Percentiles rank a stretch among this genome's conserved stretches.
Evolutionary conservation across 2,329 filamentous ascomycete species (phyloP).

Genomic region (Pseudogymnoascus sp.): DNA sequence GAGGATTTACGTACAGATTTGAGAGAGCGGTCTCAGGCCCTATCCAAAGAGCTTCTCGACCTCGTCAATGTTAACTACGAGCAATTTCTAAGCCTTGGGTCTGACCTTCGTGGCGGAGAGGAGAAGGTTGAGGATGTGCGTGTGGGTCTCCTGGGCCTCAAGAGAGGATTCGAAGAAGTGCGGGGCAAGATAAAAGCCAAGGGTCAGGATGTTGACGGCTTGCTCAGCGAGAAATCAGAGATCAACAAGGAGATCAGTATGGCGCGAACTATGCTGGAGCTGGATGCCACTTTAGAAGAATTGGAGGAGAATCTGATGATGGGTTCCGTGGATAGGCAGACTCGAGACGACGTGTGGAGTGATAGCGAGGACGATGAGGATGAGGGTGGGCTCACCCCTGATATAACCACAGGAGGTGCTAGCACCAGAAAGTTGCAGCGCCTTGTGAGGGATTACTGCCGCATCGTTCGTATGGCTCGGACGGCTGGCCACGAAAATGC

Average conservation of each 20-base stretch:
- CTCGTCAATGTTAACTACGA: slow-evolving; percentile 94
- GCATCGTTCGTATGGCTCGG: slow-evolving; percentile 42
- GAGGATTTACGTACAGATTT: slow-evolving; percentile 86
- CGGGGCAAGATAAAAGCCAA: slow-evolving; percentile 55
- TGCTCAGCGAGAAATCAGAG: slow-evolving; percentile 58
- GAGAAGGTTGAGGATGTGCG: slow-evolving; percentile 85
- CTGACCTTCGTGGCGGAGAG: slow-evolving; percentile 74
- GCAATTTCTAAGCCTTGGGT: slow-evolving; percentile 77
- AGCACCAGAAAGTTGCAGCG: slow-evolving; percentile 36
- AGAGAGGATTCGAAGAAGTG: slow-evolving; percentile 70
- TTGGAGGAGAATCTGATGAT: slow-evolving; percentile 57
- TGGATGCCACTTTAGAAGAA: slow-evolving; percentile 52
- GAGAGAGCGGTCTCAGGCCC: slow-evolving; percentile 65
- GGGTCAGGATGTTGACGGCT: slow-evolving; percentile 49
- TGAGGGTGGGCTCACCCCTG: slow-evolving; percentile 23
- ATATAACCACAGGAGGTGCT: slow-evolving; percentile 26
- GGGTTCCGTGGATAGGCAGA: slow-evolving; percentile 27
- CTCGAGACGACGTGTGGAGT: slow-evolving; percentile 24
- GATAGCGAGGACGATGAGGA: slow-evolving; percentile 35
- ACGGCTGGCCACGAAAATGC: slow-evolving; percentile 50
- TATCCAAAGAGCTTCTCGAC: slow-evolving; percentile 82
- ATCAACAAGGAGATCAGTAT: slow-evolving; percentile 54
- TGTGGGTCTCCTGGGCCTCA: slow-evolving; percentile 78
- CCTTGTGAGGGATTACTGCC: slow-evolving; percentile 49
- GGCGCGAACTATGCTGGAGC: slow-evolving; percentile 55